Percentiles rank a stretch among this genome's conserved stretches.
Evolutionary conservation across 2,329 filamentous ascomycete genomes (phyloP).

Genomic region (Colletotrichum simmondsii): DNA sequence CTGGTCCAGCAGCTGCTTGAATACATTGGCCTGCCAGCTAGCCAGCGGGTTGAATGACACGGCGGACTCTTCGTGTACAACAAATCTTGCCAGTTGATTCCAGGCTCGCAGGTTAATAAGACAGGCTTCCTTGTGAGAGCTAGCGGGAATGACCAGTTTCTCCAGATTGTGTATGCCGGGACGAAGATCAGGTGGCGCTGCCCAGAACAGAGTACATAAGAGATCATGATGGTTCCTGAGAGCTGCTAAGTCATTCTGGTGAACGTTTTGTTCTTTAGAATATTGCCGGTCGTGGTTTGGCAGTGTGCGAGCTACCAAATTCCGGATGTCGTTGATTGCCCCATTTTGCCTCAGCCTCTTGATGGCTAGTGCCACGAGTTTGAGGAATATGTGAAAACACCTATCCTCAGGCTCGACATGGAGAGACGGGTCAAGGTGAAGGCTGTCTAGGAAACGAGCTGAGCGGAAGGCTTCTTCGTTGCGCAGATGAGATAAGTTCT

Average conservation of each 20-base stretch:
- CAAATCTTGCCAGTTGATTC: conserved; percentile 70
- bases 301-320: conserved; percentile 69
- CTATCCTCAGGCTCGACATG: conserved; percentile 64
- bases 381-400: conserved; percentile 76
- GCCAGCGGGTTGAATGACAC: conserved; percentile 58
- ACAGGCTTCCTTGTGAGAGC: conserved; percentile 74
- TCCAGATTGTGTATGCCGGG: conserved; percentile 66
- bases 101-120: conserved; percentile 72
- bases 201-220: conserved; percentile 74
- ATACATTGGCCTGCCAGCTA: conserved; percentile 66
- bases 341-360: conserved; percentile 59
- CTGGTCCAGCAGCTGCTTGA: conserved; percentile 67
- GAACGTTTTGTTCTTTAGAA: conserved; percentile 69
- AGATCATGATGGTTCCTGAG: conserved; percentile 77
- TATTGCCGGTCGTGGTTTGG: conserved; percentile 75
- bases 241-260: conserved; percentile 70
- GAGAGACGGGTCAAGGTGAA: conserved; percentile 58
- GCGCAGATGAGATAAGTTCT: conserved; percentile 69
- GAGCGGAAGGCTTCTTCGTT: conserved; percentile 73
- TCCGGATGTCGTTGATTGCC: conserved; percentile 67
- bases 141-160: conserved; percentile 67
- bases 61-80: conserved; percentile 55
- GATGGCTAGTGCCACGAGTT: conserved; percentile 69
- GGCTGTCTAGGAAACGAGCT: conserved; percentile 69
- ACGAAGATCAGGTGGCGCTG: conserved; percentile 64